These are phyloP conservation scores for Cytidiella melzeri DNA, from an alignment of 768 basidiomycete species.

Conservation along the genomic window DNA sequence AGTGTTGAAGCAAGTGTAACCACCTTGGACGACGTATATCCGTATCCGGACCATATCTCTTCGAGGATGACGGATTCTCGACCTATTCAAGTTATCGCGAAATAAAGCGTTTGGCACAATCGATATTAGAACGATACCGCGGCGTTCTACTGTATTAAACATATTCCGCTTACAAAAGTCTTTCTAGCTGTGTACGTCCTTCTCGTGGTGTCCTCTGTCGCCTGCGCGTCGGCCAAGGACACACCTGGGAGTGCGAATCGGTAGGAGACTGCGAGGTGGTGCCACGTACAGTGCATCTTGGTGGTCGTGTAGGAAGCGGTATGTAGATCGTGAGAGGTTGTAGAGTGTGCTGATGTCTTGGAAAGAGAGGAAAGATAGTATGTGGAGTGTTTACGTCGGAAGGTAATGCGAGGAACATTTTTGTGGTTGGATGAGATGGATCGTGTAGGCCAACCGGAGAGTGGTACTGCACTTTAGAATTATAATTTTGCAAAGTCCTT, in stretches of 20 bases:
- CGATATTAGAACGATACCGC: not conserved
- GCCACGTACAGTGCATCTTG: constrained; percentile 18
- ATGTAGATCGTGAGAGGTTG: constrained; percentile 9
- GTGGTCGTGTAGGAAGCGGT: constrained; percentile 12
- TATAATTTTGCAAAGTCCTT: no score
- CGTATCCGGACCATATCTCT: constrained; percentile 19
- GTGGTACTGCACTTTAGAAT: no score
- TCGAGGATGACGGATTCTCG: constrained; percentile 12
- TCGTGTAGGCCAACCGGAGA: no score
- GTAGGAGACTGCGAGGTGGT: constrained; percentile 18
- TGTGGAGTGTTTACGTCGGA: constrained; percentile 17
- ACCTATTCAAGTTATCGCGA: no score
- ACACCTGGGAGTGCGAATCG: constrained; percentile 13
- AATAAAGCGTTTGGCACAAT: not conserved
- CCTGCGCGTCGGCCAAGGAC: constrained; percentile 12
- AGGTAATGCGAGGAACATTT: constrained; percentile 14
- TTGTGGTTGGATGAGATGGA: no score
- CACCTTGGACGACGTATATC: constrained; percentile 16
- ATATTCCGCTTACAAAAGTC: constrained; percentile 14
- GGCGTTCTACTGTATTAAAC: no score
- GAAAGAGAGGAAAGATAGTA: constrained; percentile 17
- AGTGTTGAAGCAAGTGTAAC: constrained; percentile 8
- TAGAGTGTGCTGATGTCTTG: constrained; percentile 14
- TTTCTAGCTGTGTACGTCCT: constrained; percentile 16
- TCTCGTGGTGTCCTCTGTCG: constrained; percentile 5